Evolutionary conservation across 768 basidiomycete genomes (phyloP), one percentile per base, ranked within the genome.

Genomic region (Termitomyces sp.): DNA sequence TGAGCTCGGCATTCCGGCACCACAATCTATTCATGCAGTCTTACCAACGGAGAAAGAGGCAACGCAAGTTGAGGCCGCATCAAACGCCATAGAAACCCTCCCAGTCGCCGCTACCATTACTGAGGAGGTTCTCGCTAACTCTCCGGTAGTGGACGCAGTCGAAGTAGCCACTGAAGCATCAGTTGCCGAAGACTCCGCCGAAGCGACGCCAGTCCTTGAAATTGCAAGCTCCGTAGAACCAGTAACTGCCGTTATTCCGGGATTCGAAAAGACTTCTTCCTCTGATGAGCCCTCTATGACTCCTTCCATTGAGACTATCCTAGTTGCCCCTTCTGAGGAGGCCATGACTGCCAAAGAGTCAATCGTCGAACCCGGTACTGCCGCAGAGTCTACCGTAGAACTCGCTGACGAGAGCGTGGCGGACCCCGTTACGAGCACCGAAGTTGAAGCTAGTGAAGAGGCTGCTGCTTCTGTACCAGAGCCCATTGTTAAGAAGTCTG

Each of bases 1-100:
- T 33, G 53, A 48, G 13, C 29, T 11, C 46, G 53, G 47, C 27
- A 49, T 32, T 42, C 20, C 53, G 40, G 53, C 53, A 54, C 41
- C 29, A 7, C 2, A 15, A n/a, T 18, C 29, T 13, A 9, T 7
- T 29, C 39, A n/a, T 27, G 39, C 15, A 15, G 47, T 5, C 29
- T 22, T 23, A 13, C 31, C 38, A n/a, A n/a, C n/a, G 40, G 50
- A 38, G 44, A 48, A 38, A 41, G 49, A 39, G 23, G 10, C n/a
- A 15, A 22, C 20, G 20, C 33, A 33, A 13, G 23, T 25, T 20
- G 50, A 56, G 18, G 22, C 25, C 25, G 31, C 45, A 16, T 13
- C 53, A 12, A 16, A 13, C 2, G 6, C 32, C 9, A 16, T 22
- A 6, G 48, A 55, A 41, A 16, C 16, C 32, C 22, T 52, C 7